These are phyloP conservation scores for Cryptosporidium baileyi DNA, from an alignment of 169 alveolate species.

Conservation along the genomic window DNA sequence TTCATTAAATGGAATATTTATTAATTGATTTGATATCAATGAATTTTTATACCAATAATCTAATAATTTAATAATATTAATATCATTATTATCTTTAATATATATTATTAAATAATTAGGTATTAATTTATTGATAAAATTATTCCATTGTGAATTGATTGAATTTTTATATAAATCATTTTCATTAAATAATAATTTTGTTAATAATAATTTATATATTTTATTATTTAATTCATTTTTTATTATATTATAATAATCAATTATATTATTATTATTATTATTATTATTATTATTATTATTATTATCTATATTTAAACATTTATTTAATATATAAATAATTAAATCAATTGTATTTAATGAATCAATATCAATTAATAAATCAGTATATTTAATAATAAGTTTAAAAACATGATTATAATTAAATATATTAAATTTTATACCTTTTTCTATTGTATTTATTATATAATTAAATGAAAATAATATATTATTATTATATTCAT, in stretches of 20 bases:
- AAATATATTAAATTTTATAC: slow-evolving; percentile 19
- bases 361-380: slow-evolving; percentile 11
- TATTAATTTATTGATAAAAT: not conserved
- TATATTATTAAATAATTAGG: slow-evolving; percentile 5
- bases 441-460: slow-evolving; percentile 44
- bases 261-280: not conserved
- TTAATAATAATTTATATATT: not conserved
- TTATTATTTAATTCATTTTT: not conserved
- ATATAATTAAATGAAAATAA: slow-evolving; percentile 21
- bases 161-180: not conserved
- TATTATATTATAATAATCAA: not conserved
- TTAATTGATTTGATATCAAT: not conserved
- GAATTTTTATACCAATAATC: slow-evolving; percentile 46
- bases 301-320: not conserved
- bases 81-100: not conserved
- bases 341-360: slow-evolving; percentile 39
- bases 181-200: not conserved
- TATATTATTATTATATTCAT: slow-evolving; percentile 15
- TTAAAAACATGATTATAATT: slow-evolving; percentile 5
- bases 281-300: not conserved
- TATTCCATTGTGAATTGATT: slow-evolving; percentile 31
- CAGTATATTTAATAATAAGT: slow-evolving; percentile 13
- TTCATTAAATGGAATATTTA: slow-evolving; percentile 8
- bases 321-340: slow-evolving; percentile 3
- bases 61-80: not conserved